These are phyloP conservation scores for Carpinus viminea DNA, from an alignment of 306 rosid species.

Conservation along the genomic window DNA sequence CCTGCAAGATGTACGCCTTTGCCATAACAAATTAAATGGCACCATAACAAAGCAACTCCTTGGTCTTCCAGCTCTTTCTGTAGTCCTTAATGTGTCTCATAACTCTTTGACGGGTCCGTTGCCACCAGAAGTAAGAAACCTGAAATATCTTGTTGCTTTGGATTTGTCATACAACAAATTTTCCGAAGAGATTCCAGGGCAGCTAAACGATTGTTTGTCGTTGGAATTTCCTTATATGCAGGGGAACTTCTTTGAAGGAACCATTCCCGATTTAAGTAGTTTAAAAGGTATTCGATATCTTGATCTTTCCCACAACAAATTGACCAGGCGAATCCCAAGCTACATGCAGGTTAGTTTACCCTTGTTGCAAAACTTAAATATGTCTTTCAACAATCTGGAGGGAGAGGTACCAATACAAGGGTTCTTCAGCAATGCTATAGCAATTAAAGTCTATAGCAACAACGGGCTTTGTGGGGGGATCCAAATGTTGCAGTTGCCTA, in stretches of 20 bases:
- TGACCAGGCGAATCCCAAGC: background rate
- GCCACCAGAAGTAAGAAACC: background rate
- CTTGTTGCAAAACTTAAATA: too few relatives aligned
- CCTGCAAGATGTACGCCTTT: background rate
- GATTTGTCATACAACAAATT: background rate
- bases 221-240: background rate
- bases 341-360: too few relatives aligned
- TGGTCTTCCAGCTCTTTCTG: background rate
- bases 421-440: too few relatives aligned
- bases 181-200: background rate
- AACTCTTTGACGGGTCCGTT: background rate
- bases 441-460: too few relatives aligned
- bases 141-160: background rate
- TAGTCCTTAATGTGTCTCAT: background rate
- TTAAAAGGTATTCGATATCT: background rate
- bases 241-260: background rate
- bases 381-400: too few relatives aligned
- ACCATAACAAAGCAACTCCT: background rate
- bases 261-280: background rate
- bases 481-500: too few relatives aligned
- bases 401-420: too few relatives aligned
- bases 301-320: background rate
- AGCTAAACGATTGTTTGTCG: background rate
- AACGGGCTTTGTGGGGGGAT: too few relatives aligned
- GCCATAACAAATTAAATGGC: slow-evolving; percentile 1